These are phyloP conservation scores for Gryganskiella cystojenkinii DNA, from an alignment of 192 early-diverging fungal genomes.

Conservation along the genomic window DNA sequence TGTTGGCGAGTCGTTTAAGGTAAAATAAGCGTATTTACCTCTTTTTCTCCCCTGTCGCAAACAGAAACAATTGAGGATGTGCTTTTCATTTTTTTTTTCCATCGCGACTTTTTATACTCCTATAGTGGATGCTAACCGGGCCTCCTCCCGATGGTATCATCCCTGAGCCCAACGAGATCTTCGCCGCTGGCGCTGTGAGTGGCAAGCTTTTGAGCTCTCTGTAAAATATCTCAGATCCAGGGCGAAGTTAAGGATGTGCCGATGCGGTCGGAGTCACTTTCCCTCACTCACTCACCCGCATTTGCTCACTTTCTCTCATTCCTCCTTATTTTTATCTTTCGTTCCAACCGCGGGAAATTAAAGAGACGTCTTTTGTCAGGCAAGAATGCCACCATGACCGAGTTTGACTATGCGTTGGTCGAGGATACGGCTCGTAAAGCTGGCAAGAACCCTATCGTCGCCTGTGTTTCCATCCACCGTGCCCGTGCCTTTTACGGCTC, in stretches of 20 bases:
- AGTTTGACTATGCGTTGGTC: constrained; percentile 30
- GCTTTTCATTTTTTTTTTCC: background rate
- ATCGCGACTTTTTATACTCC: background rate
- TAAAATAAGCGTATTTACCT: too few species aligned
- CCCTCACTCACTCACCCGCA: too few species aligned
- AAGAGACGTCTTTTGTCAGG: constrained; percentile 29
- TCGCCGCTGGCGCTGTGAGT: constrained; percentile 8
- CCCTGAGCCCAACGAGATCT: constrained; percentile 8
- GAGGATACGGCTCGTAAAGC: constrained; percentile 11
- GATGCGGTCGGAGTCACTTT: too few species aligned
- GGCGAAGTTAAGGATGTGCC: too few species aligned
- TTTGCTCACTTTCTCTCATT: background rate
- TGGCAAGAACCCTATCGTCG: constrained; percentile 32
- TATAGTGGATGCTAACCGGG: constrained; percentile 1
- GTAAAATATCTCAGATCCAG: too few species aligned
- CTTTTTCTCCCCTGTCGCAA: background rate
- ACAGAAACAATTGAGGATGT: background rate
- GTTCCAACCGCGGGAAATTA: background rate
- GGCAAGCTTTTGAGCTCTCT: background rate
- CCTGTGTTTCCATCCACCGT: constrained; percentile 30
- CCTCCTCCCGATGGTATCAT: background rate
- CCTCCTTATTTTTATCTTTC: background rate
- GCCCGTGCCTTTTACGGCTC: constrained; percentile 18
- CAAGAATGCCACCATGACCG: constrained; percentile 21
- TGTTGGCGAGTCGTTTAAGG: constrained; percentile 20